Evolutionary conservation across 495 filamentous ascomycete genomes (phyloP).

Genomic region (Lasiosphaeria miniovina): DNA sequence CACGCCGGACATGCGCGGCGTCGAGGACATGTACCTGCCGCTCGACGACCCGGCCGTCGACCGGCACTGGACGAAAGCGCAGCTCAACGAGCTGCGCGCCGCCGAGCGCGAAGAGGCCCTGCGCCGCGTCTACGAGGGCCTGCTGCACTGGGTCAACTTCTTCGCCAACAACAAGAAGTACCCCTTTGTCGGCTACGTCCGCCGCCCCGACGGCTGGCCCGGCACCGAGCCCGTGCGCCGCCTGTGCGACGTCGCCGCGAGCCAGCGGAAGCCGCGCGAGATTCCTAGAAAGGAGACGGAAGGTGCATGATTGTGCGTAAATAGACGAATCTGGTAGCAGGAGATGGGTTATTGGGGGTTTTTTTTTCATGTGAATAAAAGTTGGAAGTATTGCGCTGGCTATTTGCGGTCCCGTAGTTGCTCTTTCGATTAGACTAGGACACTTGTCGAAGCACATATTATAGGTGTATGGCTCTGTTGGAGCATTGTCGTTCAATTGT

Average conservation of each 20-base stretch:
- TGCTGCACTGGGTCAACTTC: slow-evolving; percentile 69
- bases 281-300: slow-evolving; percentile 27
- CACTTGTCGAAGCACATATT: too few species aligned
- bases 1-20: slow-evolving; percentile 76
- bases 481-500: too few species aligned
- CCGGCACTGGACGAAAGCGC: slow-evolving; percentile 43
- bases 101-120: slow-evolving; percentile 51
- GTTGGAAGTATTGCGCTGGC: too few species aligned
- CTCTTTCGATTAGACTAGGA: too few species aligned
- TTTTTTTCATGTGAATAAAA: too few species aligned
- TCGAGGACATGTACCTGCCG: slow-evolving; percentile 86
- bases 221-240: slow-evolving; percentile 38
- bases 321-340: too few species aligned
- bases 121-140: slow-evolving; percentile 51
- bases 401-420: too few species aligned
- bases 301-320: not conserved
- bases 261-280: slow-evolving; percentile 40
- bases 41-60: slow-evolving; percentile 61
- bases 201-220: slow-evolving; percentile 45
- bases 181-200: slow-evolving; percentile 66
- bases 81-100: slow-evolving; percentile 55
- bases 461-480: too few species aligned
- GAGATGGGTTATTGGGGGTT: too few species aligned
- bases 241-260: slow-evolving; percentile 46
- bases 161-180: slow-evolving; percentile 77